Evolutionary conservation across 768 basidiomycete genomes (phyloP).

Genomic region (Holtermannia corniformis): DNA sequence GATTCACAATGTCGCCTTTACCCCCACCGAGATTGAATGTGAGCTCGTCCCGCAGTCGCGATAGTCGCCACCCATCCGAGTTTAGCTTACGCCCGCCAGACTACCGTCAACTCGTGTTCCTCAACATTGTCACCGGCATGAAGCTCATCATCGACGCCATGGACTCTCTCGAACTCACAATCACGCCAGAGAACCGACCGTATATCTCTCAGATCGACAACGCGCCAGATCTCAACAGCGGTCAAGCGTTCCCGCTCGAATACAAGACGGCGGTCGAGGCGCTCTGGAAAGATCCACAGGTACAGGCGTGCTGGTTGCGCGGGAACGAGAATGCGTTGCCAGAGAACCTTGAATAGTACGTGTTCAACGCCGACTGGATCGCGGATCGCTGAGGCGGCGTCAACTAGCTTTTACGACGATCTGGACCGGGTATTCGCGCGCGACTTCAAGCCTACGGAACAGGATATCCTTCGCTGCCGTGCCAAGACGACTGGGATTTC

Average conservation of each 20-base stretch:
- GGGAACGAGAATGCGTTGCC: slow-evolving; percentile 87
- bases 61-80: background rate
- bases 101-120: slow-evolving; percentile 75
- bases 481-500: slow-evolving; percentile 86
- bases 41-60: background rate
- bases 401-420: slow-evolving; percentile 56
- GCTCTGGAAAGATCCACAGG: slow-evolving; percentile 68
- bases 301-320: slow-evolving; percentile 65
- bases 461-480: slow-evolving; percentile 74
- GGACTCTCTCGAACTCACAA: slow-evolving; percentile 74
- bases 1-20: slow-evolving; percentile 81
- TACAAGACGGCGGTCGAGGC: slow-evolving; percentile 59
- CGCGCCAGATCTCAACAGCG: slow-evolving; percentile 63
- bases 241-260: slow-evolving; percentile 63
- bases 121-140: slow-evolving; percentile 81
- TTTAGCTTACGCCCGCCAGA: background rate
- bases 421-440: slow-evolving; percentile 71
- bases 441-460: slow-evolving; percentile 63
- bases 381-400: slow-evolving; percentile 30
- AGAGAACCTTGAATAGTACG: slow-evolving; percentile 57
- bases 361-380: slow-evolving; percentile 43
- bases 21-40: slow-evolving; percentile 67
- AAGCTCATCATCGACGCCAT: slow-evolving; percentile 73
- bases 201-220: slow-evolving; percentile 58
- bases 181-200: slow-evolving; percentile 52